Percentiles rank a stretch among this genome's conserved stretches.
phyloP scores from a whole-genome alignment of 208 protist species.

The Trypanosoma cruzi region DNA sequence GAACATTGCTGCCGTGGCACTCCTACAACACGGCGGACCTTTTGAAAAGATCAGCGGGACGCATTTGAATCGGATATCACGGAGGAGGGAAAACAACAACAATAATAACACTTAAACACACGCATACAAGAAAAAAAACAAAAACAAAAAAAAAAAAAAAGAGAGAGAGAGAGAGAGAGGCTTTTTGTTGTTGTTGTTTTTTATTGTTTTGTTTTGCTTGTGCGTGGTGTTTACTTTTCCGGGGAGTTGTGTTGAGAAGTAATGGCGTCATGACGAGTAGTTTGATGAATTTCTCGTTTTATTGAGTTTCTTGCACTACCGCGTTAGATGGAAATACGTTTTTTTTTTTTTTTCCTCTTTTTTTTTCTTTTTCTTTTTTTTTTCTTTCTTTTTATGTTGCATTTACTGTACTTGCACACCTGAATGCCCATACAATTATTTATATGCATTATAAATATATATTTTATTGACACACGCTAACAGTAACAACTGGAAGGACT shows the following conservation, averaged over 20 bases:
- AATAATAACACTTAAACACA: background rate
- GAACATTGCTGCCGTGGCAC: slow-evolving; percentile 89
- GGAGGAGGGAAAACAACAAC: background rate
- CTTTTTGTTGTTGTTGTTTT: too few relatives aligned
- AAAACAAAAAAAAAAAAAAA: background rate
- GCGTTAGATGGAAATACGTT: too few relatives aligned
- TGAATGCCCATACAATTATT: background rate
- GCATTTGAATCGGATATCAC: slow-evolving; percentile 17
- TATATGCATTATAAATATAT: background rate
- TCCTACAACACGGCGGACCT: slow-evolving; percentile 77
- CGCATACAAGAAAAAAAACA: background rate
- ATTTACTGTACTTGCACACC: background rate
- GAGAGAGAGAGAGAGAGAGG: too few relatives aligned
- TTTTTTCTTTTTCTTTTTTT: background rate
- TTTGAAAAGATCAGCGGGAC: slow-evolving; percentile 36
- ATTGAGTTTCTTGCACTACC: too few relatives aligned
- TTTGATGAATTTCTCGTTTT: too few relatives aligned
- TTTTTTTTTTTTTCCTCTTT: slow-evolving; percentile 16
- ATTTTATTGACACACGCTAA: background rate
- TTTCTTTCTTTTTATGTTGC: background rate
- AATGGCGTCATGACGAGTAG: too few relatives aligned
- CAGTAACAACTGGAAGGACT: too few relatives aligned
- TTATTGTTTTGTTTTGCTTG: too few relatives aligned
- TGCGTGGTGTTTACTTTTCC: background rate
- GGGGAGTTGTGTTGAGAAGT: too few relatives aligned